Evolutionary conservation across 306 rosid species (phyloP).

Genomic region (Crotalaria pallida): DNA sequence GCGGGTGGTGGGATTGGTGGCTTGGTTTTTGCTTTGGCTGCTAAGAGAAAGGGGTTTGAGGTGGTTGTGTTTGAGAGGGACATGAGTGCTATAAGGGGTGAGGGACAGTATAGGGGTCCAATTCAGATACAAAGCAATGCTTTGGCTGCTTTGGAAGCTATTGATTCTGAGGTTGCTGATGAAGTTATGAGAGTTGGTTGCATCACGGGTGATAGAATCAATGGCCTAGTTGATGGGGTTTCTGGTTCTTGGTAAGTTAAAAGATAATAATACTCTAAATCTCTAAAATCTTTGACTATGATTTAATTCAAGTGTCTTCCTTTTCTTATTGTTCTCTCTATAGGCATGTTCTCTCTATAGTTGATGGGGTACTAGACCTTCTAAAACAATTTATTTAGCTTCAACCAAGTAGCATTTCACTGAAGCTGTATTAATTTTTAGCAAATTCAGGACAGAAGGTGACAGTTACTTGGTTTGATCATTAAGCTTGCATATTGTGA

Average conservation of each 20-base stretch:
- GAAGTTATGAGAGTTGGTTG: conserved; percentile 87
- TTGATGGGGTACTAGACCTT: background rate
- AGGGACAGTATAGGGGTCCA: conserved; percentile 94
- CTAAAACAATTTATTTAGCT: background rate
- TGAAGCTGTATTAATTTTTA: background rate
- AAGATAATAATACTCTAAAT: background rate
- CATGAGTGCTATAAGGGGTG: conserved; percentile 81
- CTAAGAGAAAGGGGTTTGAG: conserved; percentile 74
- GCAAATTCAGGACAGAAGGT: background rate
- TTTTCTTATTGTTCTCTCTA: background rate
- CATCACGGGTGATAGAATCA: conserved; percentile 89
- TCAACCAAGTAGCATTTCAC: background rate
- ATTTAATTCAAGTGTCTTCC: background rate
- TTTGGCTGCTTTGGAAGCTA: conserved; percentile 98
- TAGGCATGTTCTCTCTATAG: background rate
- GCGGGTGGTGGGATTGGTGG: conserved; percentile 96
- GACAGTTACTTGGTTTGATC: too few relatives aligned
- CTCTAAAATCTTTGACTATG: too few relatives aligned
- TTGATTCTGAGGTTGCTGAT: conserved; percentile 87
- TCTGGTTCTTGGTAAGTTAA: conserved; percentile 79
- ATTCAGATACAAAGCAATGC: conserved; percentile 98
- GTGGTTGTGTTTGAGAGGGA: conserved; percentile 85
- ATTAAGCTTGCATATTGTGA: too few relatives aligned
- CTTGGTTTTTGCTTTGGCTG: conserved; percentile 77
- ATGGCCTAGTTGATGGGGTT: conserved; percentile 91